phyloP scores from a whole-genome alignment of 2,329 filamentous ascomycete genomes.

The Neopestalotiopsis rosae region DNA sequence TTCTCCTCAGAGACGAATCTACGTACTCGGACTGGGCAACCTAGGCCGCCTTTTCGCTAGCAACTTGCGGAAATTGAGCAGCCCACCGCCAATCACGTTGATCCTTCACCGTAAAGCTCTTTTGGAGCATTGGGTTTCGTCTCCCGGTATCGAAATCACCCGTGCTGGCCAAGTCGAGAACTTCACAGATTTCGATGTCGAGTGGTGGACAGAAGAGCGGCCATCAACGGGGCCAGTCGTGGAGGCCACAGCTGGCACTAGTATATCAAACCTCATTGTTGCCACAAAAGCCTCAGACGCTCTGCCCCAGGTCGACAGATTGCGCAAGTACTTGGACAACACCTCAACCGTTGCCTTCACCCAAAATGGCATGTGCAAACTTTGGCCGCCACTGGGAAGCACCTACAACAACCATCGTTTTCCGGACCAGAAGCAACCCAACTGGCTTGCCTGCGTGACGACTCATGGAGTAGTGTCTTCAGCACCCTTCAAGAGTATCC shows the following conservation, averaged over 20 bases:
- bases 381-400: constrained; percentile 59
- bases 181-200: constrained; percentile 51
- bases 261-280: constrained; percentile 77
- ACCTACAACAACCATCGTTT: constrained; percentile 50
- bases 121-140: constrained; percentile 51
- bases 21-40: constrained; percentile 82
- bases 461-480: constrained; percentile 61
- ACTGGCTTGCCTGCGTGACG: constrained; percentile 72
- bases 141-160: constrained; percentile 52
- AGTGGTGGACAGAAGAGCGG: constrained; percentile 58
- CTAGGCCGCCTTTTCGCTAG: constrained; percentile 81
- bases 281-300: constrained; percentile 77
- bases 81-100: constrained; percentile 77
- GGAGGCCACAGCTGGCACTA: constrained; percentile 44
- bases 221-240: constrained; percentile 41
- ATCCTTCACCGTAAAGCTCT: constrained; percentile 70
- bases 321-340: constrained; percentile 66
- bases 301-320: constrained; percentile 60
- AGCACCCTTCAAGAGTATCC: constrained; percentile 56
- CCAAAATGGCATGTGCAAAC: constrained; percentile 84
- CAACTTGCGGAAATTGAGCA: constrained; percentile 63
- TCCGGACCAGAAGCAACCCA: constrained; percentile 52
- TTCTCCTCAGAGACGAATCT: constrained; percentile 56
- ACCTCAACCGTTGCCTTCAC: constrained; percentile 79
- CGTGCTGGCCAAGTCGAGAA: constrained; percentile 37